A percentile compares a stretch with the other conserved stretches of the same genome.
Evolutionary conservation across 805 yeast genomes (phyloP).

Genomic region (Wickerhamiella kurtzmanii): DNA sequence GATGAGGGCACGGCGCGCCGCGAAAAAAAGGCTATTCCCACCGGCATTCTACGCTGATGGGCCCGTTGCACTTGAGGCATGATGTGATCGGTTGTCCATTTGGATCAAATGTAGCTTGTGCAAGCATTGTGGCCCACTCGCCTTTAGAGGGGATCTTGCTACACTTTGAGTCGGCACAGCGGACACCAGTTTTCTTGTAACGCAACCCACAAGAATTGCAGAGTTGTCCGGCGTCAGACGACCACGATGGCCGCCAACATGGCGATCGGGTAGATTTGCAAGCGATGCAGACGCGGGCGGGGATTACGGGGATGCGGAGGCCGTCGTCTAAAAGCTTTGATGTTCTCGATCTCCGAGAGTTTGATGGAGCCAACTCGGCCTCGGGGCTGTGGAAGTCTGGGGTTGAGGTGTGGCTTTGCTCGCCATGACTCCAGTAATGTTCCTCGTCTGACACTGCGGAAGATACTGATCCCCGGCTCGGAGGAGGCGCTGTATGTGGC

Average conservation of each 20-base stretch:
- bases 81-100: neutral
- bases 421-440: neutral
- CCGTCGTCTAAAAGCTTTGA: neutral
- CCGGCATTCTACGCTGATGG: neutral
- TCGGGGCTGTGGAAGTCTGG: neutral
- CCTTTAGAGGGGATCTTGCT: constrained; percentile 91
- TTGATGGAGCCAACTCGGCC: neutral
- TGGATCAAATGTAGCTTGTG: constrained; percentile 27
- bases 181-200: constrained; percentile 84
- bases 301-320: neutral
- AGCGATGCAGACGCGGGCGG: constrained; percentile 46
- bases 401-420: neutral
- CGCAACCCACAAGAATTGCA: constrained; percentile 94
- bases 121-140: constrained; percentile 81
- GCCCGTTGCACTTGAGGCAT: constrained; percentile 5
- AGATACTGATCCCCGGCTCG: too few relatives aligned
- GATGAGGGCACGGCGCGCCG: too few relatives aligned
- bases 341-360: neutral
- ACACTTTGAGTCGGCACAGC: constrained; percentile 67
- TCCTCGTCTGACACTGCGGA: neutral
- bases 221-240: constrained; percentile 76
- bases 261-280: constrained; percentile 88
- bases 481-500: too few relatives aligned
- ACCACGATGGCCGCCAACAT: constrained; percentile 98
- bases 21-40: neutral